phyloP scores from a whole-genome alignment of 345 rosid species.

The Hirschfeldia incana region DNA sequence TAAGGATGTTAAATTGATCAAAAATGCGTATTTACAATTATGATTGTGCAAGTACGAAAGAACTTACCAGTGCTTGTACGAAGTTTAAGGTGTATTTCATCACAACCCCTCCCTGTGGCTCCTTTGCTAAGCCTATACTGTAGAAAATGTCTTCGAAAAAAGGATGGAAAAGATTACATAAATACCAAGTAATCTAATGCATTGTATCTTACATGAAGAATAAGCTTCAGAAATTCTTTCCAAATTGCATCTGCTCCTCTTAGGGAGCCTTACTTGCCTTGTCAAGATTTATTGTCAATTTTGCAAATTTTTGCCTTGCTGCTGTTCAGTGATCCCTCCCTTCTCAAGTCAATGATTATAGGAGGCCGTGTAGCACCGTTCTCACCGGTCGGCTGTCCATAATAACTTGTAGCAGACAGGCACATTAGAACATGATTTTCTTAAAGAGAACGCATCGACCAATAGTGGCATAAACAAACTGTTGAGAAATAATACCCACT shows the following conservation, averaged over 20 bases:
- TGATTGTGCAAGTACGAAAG: neutral
- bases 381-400: constrained; percentile 93
- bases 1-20: too few species aligned
- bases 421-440: neutral
- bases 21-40: too few species aligned
- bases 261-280: too few species aligned
- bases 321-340: too few species aligned
- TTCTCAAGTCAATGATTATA: too few species aligned
- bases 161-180: neutral
- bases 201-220: too few species aligned
- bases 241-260: too few species aligned
- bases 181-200: neutral
- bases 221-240: too few species aligned
- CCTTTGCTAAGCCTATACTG: constrained; percentile 54
- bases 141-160: neutral
- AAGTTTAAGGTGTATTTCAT: constrained; percentile 83
- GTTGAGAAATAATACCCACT: too few species aligned
- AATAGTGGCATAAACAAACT: neutral
- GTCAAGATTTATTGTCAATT: too few species aligned
- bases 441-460: neutral
- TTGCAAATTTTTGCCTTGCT: too few species aligned
- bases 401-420: neutral
- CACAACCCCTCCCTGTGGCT: constrained; percentile 67
- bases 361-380: constrained; percentile 94
- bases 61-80: constrained; percentile 86